Percentiles rank a stretch among this genome's conserved stretches.
phyloP scores from a whole-genome alignment of 108 stramenopile species.

The Parmales sp. region DNA sequence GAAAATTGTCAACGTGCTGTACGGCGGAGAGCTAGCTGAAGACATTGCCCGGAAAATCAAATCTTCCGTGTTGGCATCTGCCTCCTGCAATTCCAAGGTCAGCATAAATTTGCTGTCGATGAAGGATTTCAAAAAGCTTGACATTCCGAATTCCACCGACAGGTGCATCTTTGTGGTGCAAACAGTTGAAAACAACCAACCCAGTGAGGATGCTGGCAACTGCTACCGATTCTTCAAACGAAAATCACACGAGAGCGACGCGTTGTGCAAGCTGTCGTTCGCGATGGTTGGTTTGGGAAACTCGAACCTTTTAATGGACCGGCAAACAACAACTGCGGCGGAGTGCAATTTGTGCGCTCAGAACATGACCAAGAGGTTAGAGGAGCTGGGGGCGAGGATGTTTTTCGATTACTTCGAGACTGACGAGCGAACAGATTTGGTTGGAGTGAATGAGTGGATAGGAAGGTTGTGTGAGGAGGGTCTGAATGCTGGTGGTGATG shows the following conservation, averaged over 20 bases:
- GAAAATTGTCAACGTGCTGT: conserved; percentile 18
- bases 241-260: conserved; percentile 32
- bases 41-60: conserved; percentile 31
- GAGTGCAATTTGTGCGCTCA: conserved; percentile 42
- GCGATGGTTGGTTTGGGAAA: conserved; percentile 34
- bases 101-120: conserved; percentile 20
- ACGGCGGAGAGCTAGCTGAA: conserved; percentile 34
- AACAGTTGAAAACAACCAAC: conserved; percentile 37
- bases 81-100: conserved; percentile 13
- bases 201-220: conserved; percentile 31
- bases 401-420: conserved; percentile 17
- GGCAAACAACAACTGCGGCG: conserved; percentile 36
- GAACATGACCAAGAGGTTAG: conserved; percentile 22
- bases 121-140: conserved; percentile 11
- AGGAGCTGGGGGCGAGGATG: conserved; percentile 18
- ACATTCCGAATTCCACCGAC: conserved; percentile 14
- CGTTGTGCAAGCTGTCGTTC: conserved; percentile 18
- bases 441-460: too few relatives aligned
- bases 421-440: conserved; percentile 38
- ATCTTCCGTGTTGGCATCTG: not conserved
- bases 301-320: conserved; percentile 36
- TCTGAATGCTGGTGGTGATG: too few relatives aligned
- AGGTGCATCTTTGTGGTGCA: conserved; percentile 34
- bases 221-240: conserved; percentile 40
- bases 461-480: too few relatives aligned